phyloP scores from a whole-genome alignment of 371 early-diverging fungal genomes.

The Rhizopus arrhizus region DNA sequence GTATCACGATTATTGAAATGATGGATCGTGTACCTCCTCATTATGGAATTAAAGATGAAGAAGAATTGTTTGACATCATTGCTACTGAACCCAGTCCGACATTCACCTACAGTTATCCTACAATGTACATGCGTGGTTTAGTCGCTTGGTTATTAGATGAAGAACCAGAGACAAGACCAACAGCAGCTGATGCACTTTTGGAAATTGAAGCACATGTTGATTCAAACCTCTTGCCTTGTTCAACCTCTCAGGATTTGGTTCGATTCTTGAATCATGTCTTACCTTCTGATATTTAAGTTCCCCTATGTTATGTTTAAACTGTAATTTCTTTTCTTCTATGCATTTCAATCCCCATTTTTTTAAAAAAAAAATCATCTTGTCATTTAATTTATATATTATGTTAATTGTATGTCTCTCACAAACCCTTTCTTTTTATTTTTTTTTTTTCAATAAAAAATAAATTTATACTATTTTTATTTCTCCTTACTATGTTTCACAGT shows the following conservation, averaged over 20 bases:
- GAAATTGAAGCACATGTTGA: conserved; percentile 53
- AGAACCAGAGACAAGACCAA: conserved; percentile 42
- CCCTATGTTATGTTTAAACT: neutral
- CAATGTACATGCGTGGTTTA: conserved; percentile 53
- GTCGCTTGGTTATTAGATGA: conserved; percentile 53
- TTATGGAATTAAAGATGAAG: conserved; percentile 43
- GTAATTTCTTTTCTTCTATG: neutral
- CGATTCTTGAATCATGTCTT: conserved; percentile 48
- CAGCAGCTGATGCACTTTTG: conserved; percentile 42
- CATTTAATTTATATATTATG: no score
- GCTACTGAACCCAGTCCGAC: conserved; percentile 49
- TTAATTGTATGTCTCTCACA: no score
- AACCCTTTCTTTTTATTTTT: no score
- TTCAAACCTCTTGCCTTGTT: conserved; percentile 38
- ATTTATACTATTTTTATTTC: no score
- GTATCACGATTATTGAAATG: conserved; percentile 57
- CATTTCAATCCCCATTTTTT: no score
- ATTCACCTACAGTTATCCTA: conserved; percentile 48
- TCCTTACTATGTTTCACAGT: no score
- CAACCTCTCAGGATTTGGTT: conserved; percentile 36
- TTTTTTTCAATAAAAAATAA: no score
- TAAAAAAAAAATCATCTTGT: neutral
- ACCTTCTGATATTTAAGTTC: conserved; percentile 14
- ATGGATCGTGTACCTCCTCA: conserved; percentile 59
- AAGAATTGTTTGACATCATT: conserved; percentile 47